These are phyloP conservation scores for Solanum peruvianum DNA, from an alignment of 257 asterid species.

Conservation along the genomic window DNA sequence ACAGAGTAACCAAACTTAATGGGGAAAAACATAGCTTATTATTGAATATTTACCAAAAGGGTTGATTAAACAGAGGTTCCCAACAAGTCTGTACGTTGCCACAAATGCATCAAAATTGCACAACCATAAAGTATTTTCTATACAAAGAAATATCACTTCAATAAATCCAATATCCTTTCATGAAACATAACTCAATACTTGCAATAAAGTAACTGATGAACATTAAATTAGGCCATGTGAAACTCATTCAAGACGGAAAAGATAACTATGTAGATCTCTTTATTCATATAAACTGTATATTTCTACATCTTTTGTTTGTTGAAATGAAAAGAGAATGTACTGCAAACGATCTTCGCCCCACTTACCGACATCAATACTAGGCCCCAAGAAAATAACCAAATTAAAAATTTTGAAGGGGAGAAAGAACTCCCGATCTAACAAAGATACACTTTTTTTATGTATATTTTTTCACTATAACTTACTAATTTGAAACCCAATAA, in stretches of 20 bases:
- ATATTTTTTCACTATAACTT: neutral
- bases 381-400: neutral
- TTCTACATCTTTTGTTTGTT: neutral
- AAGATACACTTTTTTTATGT: neutral
- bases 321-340: neutral
- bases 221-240: neutral
- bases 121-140: neutral
- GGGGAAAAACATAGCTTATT: neutral
- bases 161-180: neutral
- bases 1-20: neutral
- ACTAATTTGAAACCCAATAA: neutral
- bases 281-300: neutral
- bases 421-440: neutral
- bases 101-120: neutral
- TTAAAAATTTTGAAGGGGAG: neutral
- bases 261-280: neutral
- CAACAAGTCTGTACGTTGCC: neutral
- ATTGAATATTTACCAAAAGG: neutral
- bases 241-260: neutral
- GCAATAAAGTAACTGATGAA: neutral
- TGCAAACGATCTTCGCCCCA: neutral
- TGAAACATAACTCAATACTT: neutral
- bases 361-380: neutral
- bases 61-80: neutral
- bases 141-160: neutral